These are phyloP conservation scores for Dactylella cylindrospora DNA, from an alignment of 2,329 filamentous ascomycete species.

Conservation along the genomic window DNA sequence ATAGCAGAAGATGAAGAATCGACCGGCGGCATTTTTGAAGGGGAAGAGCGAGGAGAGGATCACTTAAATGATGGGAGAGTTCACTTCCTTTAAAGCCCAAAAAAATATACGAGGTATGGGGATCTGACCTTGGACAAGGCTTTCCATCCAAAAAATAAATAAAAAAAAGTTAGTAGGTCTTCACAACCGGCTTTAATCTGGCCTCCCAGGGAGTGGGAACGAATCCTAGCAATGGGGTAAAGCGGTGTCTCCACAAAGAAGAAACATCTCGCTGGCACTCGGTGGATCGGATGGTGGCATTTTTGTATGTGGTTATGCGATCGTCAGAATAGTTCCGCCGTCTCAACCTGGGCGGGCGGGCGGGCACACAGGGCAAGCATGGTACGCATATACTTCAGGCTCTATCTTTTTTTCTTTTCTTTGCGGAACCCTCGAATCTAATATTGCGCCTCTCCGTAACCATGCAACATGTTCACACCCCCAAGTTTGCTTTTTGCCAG, in stretches of 20 bases:
- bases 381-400: neutral
- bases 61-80: conserved; percentile 43
- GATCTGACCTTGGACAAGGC: conserved; percentile 29
- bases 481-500: conserved; percentile 2
- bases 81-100: conserved; percentile 41
- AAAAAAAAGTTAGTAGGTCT: conserved; percentile 34
- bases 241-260: conserved; percentile 41
- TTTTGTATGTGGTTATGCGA: conserved; percentile 37
- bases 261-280: conserved; percentile 40
- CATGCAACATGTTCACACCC: neutral
- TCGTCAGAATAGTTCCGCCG: conserved; percentile 44
- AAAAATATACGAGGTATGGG: conserved; percentile 42
- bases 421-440: neutral
- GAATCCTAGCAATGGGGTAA: conserved; percentile 42
- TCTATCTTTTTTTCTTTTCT: neutral
- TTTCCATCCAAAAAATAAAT: conserved; percentile 19
- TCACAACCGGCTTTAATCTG: conserved; percentile 44
- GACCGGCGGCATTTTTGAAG: conserved; percentile 43
- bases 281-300: conserved; percentile 44
- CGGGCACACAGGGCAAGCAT: too few relatives aligned
- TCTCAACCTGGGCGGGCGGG: too few relatives aligned
- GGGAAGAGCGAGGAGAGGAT: conserved; percentile 30
- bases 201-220: conserved; percentile 35
- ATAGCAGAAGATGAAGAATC: conserved; percentile 37
- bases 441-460: conserved; percentile 8